A percentile compares a stretch with the other conserved stretches of the same genome.
Conservation (phyloP, 2,329 filamentous ascomycete species). For the Alternaria dauci region DNA sequence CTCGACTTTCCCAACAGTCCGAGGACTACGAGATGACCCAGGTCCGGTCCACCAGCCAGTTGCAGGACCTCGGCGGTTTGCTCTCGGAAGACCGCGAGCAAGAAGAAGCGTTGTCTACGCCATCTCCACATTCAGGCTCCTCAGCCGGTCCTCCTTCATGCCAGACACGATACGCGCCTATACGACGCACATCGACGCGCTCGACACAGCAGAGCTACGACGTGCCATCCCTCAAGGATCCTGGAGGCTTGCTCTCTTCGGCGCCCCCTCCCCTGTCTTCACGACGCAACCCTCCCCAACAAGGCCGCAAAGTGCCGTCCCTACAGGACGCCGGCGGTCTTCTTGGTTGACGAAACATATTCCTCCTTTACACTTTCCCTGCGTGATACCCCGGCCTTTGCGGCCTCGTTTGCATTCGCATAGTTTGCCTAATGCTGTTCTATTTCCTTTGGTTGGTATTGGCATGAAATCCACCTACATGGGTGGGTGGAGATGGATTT, state of each 20-base stretch:
- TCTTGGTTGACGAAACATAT: slow-evolving; percentile 28
- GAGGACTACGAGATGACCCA: slow-evolving; percentile 45
- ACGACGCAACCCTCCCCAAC: slow-evolving; percentile 33
- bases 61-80: slow-evolving; percentile 39
- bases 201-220: slow-evolving; percentile 34
- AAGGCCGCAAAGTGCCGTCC: slow-evolving; percentile 34
- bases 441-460: slow-evolving; percentile 11
- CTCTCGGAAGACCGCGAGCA: slow-evolving; percentile 38
- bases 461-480: slow-evolving; percentile 31
- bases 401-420: slow-evolving; percentile 33
- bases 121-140: slow-evolving; percentile 27
- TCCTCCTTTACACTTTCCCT: slow-evolving; percentile 22
- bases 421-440: slow-evolving; percentile 27
- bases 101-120: slow-evolving; percentile 18
- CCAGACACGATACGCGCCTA: slow-evolving; percentile 16
- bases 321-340: slow-evolving; percentile 47
- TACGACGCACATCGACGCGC: slow-evolving; percentile 34
- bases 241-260: slow-evolving; percentile 38
- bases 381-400: slow-evolving; percentile 46
- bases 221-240: slow-evolving; percentile 41
- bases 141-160: slow-evolving; percentile 20
- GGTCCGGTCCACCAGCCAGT: slow-evolving; percentile 28
- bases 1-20: slow-evolving; percentile 46
- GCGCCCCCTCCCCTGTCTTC: slow-evolving; percentile 20
- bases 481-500: slow-evolving; percentile 26